Evolutionary conservation across 257 asterid genomes (phyloP), one percentile per base, ranked within the genome.

Genomic region (Voacanga thouarsii): DNA sequence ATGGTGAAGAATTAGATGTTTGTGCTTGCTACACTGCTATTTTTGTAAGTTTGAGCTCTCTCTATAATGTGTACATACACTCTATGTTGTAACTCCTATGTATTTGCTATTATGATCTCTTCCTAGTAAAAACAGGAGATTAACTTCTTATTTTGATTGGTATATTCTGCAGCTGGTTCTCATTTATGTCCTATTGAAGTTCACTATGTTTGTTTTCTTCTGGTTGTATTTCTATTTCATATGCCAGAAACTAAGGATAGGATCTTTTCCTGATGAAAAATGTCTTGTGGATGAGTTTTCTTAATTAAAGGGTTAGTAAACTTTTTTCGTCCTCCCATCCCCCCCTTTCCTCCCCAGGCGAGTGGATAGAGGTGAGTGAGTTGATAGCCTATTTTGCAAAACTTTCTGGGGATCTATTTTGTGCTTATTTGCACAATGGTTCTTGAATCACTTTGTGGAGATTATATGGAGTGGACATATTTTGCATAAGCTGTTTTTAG

Each of bases 1-100:
- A 89, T 77, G 99, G 98, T 33, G 99, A 98, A 75, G 99, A 96
- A 86, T 61, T 93, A 51, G 99, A 96, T 83, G 97, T 89, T 63
- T 98, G 99, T 55, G 97, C 98, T 71, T 92, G 99, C 86, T 96
- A 93, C 87, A 96, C 98, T 75, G 97, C 99, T 56, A 81, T 96
- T 89, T 88, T 98, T 68, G 99, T 96, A 88, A 87, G 99, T 89
- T 73, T 61, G 50, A 37, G 70, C 61, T 78, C 79, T 59, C 30
- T 57, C 18, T 72, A 23, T 68, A 23, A 68, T 21, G 33, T 19
- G 28, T 33, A 33, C 18, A 63, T 3, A 30, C 9, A 30, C 5
- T 28, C 23, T 63, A 9, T 11, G 44, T 30, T 30, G 3, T 5
- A 28, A 28, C 21, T 63, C 44, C 69, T 0, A 18, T 65, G 41